Evolutionary conservation across 331 rosid genomes (phyloP), one percentile per base, ranked within the genome.

Genomic region (Saraca asoca): DNA sequence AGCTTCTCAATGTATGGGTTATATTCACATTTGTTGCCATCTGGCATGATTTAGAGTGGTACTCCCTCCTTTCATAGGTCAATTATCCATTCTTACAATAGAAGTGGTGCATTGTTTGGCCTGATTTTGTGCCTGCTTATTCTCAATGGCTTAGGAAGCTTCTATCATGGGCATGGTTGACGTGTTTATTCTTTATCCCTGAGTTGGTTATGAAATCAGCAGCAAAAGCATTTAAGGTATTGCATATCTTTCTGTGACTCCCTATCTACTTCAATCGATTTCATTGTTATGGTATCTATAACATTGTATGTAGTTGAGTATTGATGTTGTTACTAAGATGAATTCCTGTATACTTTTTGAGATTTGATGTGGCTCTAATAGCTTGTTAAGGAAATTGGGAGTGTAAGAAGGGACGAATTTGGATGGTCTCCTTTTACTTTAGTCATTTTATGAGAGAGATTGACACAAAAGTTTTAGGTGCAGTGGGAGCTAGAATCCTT

Each of bases 31-130:
- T 93, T 78, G 96, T 93, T 69, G 95, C 96, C 10, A 38, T 93
- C 72, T 93, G 94, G 98, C 96, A 89, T 81, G 98, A 93, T 75
- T 79, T 93, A 75, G 98, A 93, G 78, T 93, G 95, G 98, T 93
- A 89, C 5, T 69, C 46, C 19, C 37, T 75, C 78, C 56, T 58
- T 58, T 75, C 67, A 24, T 70, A 75, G 44, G 53, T 69, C 31
- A 12, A 9, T 42, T 80, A 33, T 56, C 35, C 56, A 65, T 68
- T 67, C 58, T 9, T 45, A 70, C 41, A 65, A 18, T 73, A 74
- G 68, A 75, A 54, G 70, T 42, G 66, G 70, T 31, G n/a, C 33
- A 39, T 64, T 56, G 38, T 58, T 82, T 53, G 35, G 67, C 38
- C 58, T 48, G 66, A 43, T 24, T 51, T 58, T 29, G 51, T 49